Conservation (phyloP, 2,329 filamentous ascomycete genomes). For the Hirsutella rhossiliensis region DNA sequence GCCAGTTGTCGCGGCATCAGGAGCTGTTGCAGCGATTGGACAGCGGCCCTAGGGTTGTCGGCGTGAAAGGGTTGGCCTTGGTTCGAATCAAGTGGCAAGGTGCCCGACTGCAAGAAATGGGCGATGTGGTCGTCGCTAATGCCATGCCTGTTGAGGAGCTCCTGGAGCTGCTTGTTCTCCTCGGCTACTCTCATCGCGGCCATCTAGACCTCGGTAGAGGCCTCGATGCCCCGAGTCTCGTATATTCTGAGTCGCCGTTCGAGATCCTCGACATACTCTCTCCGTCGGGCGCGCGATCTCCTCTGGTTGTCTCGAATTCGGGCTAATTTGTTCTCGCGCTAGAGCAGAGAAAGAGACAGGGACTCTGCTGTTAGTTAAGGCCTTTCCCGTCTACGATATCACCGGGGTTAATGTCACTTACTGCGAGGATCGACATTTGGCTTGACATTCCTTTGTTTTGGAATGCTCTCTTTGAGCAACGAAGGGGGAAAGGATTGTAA, state of each 20-base stretch:
- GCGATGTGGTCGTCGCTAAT: conserved; percentile 43
- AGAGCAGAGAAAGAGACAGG: not conserved
- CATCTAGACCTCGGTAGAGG: conserved; percentile 56
- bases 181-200: conserved; percentile 57
- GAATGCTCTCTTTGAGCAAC: too few relatives aligned
- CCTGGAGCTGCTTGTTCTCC: conserved; percentile 54
- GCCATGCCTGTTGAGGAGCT: conserved; percentile 45
- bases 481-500: too few relatives aligned
- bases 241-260: conserved; percentile 49
- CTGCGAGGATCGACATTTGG: conserved; percentile 11
- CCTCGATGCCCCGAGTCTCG: conserved; percentile 54
- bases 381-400: too few relatives aligned
- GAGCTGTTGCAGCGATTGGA: conserved; percentile 24
- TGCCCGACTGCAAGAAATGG: conserved; percentile 19
- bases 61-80: conserved; percentile 6
- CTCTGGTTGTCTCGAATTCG: conserved; percentile 68
- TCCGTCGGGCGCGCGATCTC: conserved; percentile 60
- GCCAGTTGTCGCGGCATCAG: conserved; percentile 23
- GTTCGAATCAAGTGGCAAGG: conserved; percentile 6
- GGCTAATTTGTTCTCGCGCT: conserved; percentile 27
- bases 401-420: conserved; percentile 4
- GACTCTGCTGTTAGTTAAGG: not conserved
- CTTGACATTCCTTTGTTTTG: not conserved
- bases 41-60: conserved; percentile 11
- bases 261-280: conserved; percentile 60